Conservation (phyloP, 1,139 yeast species). For the Debaryomyces sp. region DNA sequence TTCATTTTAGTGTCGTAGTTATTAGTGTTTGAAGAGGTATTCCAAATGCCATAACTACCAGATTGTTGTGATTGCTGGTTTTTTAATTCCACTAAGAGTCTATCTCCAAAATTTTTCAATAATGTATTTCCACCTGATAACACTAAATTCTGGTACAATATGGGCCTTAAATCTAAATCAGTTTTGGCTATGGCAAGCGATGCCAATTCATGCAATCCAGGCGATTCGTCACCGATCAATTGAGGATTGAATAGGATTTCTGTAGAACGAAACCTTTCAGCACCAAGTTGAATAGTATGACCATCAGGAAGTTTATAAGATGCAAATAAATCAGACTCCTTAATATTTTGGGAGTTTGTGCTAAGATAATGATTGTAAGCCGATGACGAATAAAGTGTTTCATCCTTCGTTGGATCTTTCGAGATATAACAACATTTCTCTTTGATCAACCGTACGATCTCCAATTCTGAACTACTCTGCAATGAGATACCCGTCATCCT, state of each 20-base stretch:
- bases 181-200: slow-evolving; percentile 68
- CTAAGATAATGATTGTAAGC: slow-evolving; percentile 22
- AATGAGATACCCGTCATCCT: slow-evolving; percentile 62
- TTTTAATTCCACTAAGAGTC: slow-evolving; percentile 72
- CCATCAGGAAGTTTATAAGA: slow-evolving; percentile 83
- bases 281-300: slow-evolving; percentile 59
- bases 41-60: slow-evolving; percentile 18
- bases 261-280: slow-evolving; percentile 68
- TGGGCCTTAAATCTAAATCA: slow-evolving; percentile 76
- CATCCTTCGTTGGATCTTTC: slow-evolving; percentile 69
- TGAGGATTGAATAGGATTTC: slow-evolving; percentile 84
- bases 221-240: slow-evolving; percentile 72
- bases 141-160: slow-evolving; percentile 70
- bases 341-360: slow-evolving; percentile 6
- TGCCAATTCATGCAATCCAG: slow-evolving; percentile 68
- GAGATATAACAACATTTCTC: slow-evolving; percentile 76
- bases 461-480: slow-evolving; percentile 75
- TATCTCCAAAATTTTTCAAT: slow-evolving; percentile 76
- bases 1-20: slow-evolving; percentile 53
- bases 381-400: slow-evolving; percentile 50
- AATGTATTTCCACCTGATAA: slow-evolving; percentile 88
- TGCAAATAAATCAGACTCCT: slow-evolving; percentile 31
- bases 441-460: slow-evolving; percentile 76
- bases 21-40: slow-evolving; percentile 16
- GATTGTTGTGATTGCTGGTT: slow-evolving; percentile 22